Evolutionary conservation across 768 basidiomycete genomes (phyloP), one percentile per base, ranked within the genome.

Genomic region (Glaciozyma antarctica): DNA sequence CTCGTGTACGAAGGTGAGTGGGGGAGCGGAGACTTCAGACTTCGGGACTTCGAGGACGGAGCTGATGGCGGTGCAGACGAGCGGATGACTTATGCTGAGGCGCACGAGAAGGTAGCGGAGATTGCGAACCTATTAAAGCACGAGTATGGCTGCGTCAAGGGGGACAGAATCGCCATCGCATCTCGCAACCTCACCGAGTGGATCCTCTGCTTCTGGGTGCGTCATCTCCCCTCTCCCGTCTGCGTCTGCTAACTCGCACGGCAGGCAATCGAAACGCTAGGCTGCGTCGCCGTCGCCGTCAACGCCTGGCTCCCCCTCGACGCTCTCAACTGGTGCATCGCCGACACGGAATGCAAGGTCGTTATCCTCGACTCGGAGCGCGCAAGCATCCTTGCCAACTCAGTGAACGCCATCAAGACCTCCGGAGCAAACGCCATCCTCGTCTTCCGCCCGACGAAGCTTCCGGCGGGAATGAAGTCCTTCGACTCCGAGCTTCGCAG

Each of bases 141-240:
- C 58, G 76, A 77, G 24, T 83, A 82, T 68, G 78, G 78, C 58
- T 78, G 84, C 68, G 76, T 73, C 64, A 85, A 85, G 76, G 77
- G 77, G 30, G 77, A 77, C 65, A 63, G 74, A 12, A 82, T 87
- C 57, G 84, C 79, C 13, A 84, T 87, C 60, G 82, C 82, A 70
- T 82, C 84, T 61, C 81, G 85, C 51, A 87, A 87, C 73, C 80
- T 80, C 64, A 81, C 82, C 16, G 84, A 85, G 62, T 58, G 44
- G 58, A 54, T 61, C 61, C 32, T 83, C 51, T 77, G 79, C 6
- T 86, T 84, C 72, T 86, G 82, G 82, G 85, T 54, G 53, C 13
- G 53, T 32, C 28, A 5, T 12, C 26, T 54, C 16, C 28, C 24
- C 8, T 32, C 1, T 4, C 8, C n/a, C n/a, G n/a, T n/a, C n/a